These are phyloP conservation scores for Singerocomus inundabilis DNA, from an alignment of 1,284 basidiomycete species.

Conservation along the genomic window DNA sequence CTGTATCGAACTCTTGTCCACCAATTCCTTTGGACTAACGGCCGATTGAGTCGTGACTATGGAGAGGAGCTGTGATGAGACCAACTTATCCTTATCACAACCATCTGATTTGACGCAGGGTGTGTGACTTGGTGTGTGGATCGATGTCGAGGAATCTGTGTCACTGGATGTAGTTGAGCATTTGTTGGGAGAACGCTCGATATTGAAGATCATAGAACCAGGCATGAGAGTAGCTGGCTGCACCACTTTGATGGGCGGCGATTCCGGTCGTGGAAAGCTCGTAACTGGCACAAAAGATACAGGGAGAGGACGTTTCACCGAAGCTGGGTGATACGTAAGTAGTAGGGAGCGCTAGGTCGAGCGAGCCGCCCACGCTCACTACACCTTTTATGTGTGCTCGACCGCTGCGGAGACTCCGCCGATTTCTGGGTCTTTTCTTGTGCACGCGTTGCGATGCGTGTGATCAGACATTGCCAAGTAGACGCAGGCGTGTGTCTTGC, in stretches of 20 bases:
- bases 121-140: background rate
- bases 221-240: background rate
- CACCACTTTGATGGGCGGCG: background rate
- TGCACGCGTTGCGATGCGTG: background rate
- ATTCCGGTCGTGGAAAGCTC: conserved; percentile 4
- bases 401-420: background rate
- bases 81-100: background rate
- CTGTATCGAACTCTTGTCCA: conserved; percentile 13
- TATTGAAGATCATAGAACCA: background rate
- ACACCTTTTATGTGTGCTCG: conserved; percentile 16
- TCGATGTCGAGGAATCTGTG: conserved; percentile 1
- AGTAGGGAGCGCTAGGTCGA: background rate
- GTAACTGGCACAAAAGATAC: background rate
- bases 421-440: conserved; percentile 10
- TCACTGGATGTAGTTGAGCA: background rate
- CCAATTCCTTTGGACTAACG: conserved; percentile 1
- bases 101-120: conserved; percentile 1
- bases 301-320: background rate
- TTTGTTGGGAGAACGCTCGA: background rate
- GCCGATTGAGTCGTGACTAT: conserved; percentile 4
- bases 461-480: conserved; percentile 10
- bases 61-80: conserved; percentile 9
- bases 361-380: background rate
- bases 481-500: background rate
- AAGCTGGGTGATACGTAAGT: conserved; percentile 1